phyloP scores from a whole-genome alignment of 257 asterid genomes.

The Solanum piurae region DNA sequence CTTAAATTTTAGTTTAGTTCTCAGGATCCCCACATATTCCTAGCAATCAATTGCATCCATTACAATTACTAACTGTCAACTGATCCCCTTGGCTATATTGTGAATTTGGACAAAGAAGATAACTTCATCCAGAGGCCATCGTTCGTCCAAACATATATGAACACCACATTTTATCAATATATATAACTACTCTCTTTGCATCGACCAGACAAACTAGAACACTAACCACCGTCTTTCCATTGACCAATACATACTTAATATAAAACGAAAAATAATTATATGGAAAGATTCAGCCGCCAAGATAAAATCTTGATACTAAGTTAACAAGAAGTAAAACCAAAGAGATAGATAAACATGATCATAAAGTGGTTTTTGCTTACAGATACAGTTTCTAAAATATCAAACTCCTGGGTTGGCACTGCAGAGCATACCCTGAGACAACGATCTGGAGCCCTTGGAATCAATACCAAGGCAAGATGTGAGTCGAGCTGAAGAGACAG shows the following conservation, averaged over 20 bases:
- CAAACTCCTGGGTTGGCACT: constrained; percentile 98
- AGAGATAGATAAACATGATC: background rate
- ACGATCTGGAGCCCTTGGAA: constrained; percentile 68
- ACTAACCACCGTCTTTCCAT: background rate
- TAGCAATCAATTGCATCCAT: background rate
- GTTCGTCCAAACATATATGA: background rate
- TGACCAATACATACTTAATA: background rate
- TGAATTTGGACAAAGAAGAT: background rate
- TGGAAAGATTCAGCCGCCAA: background rate
- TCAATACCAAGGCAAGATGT: constrained; percentile 73
- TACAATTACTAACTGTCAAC: background rate
- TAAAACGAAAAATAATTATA: background rate
- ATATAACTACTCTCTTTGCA: background rate
- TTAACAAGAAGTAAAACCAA: background rate
- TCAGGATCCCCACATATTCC: background rate
- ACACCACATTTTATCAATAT: background rate
- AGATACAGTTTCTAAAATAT: constrained; percentile 53
- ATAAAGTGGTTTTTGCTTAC: constrained; percentile 31
- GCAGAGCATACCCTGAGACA: constrained; percentile 99
- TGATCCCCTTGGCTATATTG: background rate
- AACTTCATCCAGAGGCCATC: background rate
- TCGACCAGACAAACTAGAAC: background rate
- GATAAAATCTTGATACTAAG: background rate
- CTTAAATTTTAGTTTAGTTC: background rate
- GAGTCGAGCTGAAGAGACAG: constrained; percentile 77